phyloP scores from a whole-genome alignment of 805 yeast genomes.

The Lipomyces orientalis region DNA sequence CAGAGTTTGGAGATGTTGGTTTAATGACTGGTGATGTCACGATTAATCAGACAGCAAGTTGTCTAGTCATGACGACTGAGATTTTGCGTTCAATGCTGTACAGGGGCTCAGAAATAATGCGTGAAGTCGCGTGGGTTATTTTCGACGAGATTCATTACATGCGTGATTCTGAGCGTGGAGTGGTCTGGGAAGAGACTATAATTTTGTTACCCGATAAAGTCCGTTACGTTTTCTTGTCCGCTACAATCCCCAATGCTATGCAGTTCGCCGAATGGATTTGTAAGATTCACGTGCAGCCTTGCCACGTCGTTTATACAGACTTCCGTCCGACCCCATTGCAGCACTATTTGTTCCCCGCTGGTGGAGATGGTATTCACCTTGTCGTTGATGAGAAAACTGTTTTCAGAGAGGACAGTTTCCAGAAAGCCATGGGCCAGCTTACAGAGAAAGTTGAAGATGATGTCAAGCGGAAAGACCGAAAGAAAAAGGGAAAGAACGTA shows the following conservation, averaged over 20 bases:
- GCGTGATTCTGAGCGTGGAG: constrained; percentile 98
- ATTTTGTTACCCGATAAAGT: constrained; percentile 95
- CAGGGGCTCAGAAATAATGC: constrained; percentile 96
- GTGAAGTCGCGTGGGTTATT: constrained; percentile 98
- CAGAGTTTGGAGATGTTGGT: constrained; percentile 96
- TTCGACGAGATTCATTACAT: constrained; percentile 98
- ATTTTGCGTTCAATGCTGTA: constrained; percentile 95
- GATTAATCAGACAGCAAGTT: constrained; percentile 96
- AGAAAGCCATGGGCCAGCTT: constrained; percentile 95
- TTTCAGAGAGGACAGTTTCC: constrained; percentile 96
- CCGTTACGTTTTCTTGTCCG: constrained; percentile 66
- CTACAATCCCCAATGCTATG: constrained; percentile 59
- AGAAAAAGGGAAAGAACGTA: constrained; percentile 77
- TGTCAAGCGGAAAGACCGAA: constrained; percentile 56
- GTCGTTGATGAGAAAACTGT: constrained; percentile 97
- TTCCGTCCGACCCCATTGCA: constrained; percentile 99
- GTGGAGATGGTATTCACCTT: constrained; percentile 95
- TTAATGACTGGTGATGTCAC: constrained; percentile 99
- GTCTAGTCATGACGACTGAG: constrained; percentile 98
- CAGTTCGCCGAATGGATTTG: constrained; percentile 89
- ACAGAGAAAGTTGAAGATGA: constrained; percentile 76
- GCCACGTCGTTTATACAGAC: constrained; percentile 98
- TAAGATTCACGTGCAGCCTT: constrained; percentile 91
- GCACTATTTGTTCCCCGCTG: constrained; percentile 97
- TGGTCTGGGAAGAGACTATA: constrained; percentile 99